Evolutionary conservation across 2,329 filamentous ascomycete genomes (phyloP), one percentile per base, ranked within the genome.

Genomic region (Alternaria novae-zelandiae): DNA sequence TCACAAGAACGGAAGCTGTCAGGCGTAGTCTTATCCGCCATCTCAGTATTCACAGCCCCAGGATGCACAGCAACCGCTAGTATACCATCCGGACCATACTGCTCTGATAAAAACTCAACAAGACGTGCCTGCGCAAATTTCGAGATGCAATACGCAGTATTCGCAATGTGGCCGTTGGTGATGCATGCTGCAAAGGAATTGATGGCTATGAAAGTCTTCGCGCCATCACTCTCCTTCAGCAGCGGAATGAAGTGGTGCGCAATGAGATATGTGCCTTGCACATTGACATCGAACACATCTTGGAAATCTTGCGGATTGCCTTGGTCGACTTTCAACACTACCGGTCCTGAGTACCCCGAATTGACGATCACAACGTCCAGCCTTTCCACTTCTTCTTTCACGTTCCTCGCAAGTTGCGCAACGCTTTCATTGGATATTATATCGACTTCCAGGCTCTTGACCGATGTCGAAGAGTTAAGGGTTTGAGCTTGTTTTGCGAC

Each of bases 311-410:
- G 67, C 5, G 78, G 74, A 6, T 68, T 43, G 7, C 78, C 80
- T 15, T 75, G 66, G n/a, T 74, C 66, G 45, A 81, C 68, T 49
- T 77, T 76, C 13, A 76, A 54, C 2, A 75, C 75, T 2, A 82
- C 73, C 1, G 74, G 74, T 0, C 79, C 79, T 0, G 78, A 76
- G 61, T 76, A 79, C 0, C 79, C 80, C 9, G 79, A 79, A 51
- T 82, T 82, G 47, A 76, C 73, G 50, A 82, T 69, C 3, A 82
- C 56, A 46, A 82, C 64, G 59, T 83, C 79, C 5, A 83, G 63
- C 4, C 63, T 70, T 21, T 71, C 70, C 17, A 74, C 57, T 11
- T 70, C 64, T 15, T 70, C 21, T 53, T 71, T 69, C 1, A 81
- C 57, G 1, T 44, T 57, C 20, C 53, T 10, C 1, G 70, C 73